These are phyloP conservation scores for Ophiocordyceps camponoti-floridani DNA, from an alignment of 2,329 filamentous ascomycete genomes.

Conservation along the genomic window DNA sequence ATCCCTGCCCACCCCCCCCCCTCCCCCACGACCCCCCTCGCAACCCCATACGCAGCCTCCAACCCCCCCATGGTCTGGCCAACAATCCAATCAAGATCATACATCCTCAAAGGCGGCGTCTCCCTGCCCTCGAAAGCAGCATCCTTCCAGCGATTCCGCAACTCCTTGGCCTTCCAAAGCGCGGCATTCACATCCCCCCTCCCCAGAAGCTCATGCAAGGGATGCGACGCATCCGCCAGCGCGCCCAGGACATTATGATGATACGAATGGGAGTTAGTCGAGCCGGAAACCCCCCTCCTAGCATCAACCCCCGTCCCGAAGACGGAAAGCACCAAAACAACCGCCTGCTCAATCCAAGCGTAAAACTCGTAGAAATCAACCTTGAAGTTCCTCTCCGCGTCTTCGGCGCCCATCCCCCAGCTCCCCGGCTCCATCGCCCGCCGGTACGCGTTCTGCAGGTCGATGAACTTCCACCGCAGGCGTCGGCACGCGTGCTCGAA, in stretches of 20 bases:
- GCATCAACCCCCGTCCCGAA: slow-evolving; percentile 20
- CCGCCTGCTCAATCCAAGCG: slow-evolving; percentile 50
- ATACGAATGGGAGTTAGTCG: no score
- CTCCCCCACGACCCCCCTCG: slow-evolving; percentile 7
- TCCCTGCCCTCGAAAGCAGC: slow-evolving; percentile 27
- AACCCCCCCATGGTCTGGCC: slow-evolving; percentile 37
- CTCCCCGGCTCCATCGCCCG: slow-evolving; percentile 23
- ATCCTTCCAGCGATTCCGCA: slow-evolving; percentile 57
- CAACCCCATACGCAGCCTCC: slow-evolving; percentile 36
- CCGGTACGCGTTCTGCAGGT: slow-evolving; percentile 37
- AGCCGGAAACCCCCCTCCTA: no score
- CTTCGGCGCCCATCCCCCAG: slow-evolving; percentile 16
- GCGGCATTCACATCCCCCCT: slow-evolving; percentile 34
- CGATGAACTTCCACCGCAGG: slow-evolving; percentile 45
- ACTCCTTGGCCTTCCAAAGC: slow-evolving; percentile 47
- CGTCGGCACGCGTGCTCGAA: slow-evolving; percentile 43
- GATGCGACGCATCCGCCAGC: slow-evolving; percentile 36
- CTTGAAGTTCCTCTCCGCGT: slow-evolving; percentile 54
- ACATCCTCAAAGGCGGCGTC: slow-evolving; percentile 30
- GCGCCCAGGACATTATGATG: slow-evolving; percentile 52
- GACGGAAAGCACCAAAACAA: slow-evolving; percentile 48
- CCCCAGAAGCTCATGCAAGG: slow-evolving; percentile 38
- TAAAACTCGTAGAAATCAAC: slow-evolving; percentile 67
- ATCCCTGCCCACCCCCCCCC: slow-evolving; percentile 14
- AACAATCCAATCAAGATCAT: slow-evolving; percentile 44